Evolutionary conservation across 768 basidiomycete genomes (phyloP), one percentile per base, ranked within the genome.

Genomic region (Boletales sp.): DNA sequence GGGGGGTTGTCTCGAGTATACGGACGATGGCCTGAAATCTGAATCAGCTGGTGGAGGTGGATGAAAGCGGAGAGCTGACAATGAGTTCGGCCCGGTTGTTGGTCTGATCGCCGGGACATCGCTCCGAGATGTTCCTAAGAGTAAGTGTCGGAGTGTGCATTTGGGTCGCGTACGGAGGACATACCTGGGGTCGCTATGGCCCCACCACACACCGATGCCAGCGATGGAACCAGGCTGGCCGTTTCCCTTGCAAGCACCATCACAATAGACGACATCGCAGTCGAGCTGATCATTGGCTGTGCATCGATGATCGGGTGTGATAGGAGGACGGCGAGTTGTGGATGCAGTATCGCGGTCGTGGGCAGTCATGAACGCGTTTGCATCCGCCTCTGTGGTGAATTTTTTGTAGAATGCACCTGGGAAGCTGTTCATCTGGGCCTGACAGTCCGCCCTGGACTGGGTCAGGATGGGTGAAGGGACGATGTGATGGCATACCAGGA

Each of bases 201-300:
- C 90, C 89, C 90, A 97, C 82, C 84, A 97, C 1, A 97, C 90
- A 0, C 94, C 94, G 38, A 93, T 69, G 1, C 94, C 94, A 1
- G 91, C 94, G 37, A 79, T 56, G 0, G 87, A 77, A 1, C 77
- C 81, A 3, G 28, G 30, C 60, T 82, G 70, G 0, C 94, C 94
- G 62, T 97, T 97, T 2, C 84, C 82, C 60, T 80, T 81, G 56
- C 91, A 93, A 7, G 92, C 87, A 11, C 94, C 94, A 66, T 97
- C 94, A 17, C 79, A 85, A 58, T 90, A 95, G 1, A 93, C 93
- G 12, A 87, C 70, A 37, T 71, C 65, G 57, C 65, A 70, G 4
- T 61, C 63, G 3, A 35, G 44, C 49, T 66, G 69, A 21, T 73
- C 65, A 11, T 55, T 47, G 1, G 63, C 21, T 21, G 21, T 21